phyloP scores from a whole-genome alignment of 2,329 filamentous ascomycete genomes.

The Pseudofabraea citricarpa region DNA sequence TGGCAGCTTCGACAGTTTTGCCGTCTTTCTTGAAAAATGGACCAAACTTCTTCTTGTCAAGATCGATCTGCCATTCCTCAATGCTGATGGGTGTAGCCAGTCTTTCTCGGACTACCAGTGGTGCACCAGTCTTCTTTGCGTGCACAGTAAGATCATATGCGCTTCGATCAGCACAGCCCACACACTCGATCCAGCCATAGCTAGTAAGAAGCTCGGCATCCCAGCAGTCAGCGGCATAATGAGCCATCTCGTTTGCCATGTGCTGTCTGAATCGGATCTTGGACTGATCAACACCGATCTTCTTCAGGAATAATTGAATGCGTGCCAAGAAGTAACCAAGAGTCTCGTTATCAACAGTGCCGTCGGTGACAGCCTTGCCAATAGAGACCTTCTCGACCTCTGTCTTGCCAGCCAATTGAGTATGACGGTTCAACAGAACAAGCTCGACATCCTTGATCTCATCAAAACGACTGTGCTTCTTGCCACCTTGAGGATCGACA shows the following conservation, averaged over 20 bases:
- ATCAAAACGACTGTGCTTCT: slow-evolving; percentile 86
- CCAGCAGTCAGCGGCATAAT: slow-evolving; percentile 97
- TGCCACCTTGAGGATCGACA: slow-evolving; percentile 89
- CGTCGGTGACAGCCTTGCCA: slow-evolving; percentile 77
- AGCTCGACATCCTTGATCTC: slow-evolving; percentile 83
- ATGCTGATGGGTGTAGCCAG: slow-evolving; percentile 72
- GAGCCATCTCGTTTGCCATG: slow-evolving; percentile 86
- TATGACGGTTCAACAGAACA: slow-evolving; percentile 75
- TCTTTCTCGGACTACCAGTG: slow-evolving; percentile 79
- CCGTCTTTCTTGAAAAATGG: slow-evolving; percentile 93
- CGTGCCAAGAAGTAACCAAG: slow-evolving; percentile 95
- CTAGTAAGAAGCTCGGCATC: slow-evolving; percentile 89
- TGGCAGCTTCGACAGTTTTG: slow-evolving; percentile 75
- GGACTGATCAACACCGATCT: slow-evolving; percentile 77
- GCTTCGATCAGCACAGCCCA: slow-evolving; percentile 92
- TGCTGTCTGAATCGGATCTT: slow-evolving; percentile 97
- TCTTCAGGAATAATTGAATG: slow-evolving; percentile 85
- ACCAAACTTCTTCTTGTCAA: slow-evolving; percentile 95
- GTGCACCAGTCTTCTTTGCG: slow-evolving; percentile 84
- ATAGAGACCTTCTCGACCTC: slow-evolving; percentile 68
- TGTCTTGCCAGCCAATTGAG: slow-evolving; percentile 84
- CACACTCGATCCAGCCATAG: slow-evolving; percentile 97
- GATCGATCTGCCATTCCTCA: slow-evolving; percentile 82
- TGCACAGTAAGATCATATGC: slow-evolving; percentile 93
- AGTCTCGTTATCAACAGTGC: slow-evolving; percentile 93